phyloP scores from a whole-genome alignment of 2,329 filamentous ascomycete species.

The Bertia moriformis region DNA sequence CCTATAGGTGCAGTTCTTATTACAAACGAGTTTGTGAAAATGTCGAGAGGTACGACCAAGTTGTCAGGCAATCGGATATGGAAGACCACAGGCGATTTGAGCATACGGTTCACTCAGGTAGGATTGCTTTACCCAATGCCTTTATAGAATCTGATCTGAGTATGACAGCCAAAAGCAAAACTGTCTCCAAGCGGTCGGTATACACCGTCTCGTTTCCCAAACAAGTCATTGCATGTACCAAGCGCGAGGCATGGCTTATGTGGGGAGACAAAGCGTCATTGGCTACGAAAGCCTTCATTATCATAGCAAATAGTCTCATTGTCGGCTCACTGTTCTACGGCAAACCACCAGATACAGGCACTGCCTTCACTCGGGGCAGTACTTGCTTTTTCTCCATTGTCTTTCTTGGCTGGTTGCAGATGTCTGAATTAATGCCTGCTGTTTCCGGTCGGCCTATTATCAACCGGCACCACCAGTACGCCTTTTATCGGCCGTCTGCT shows the following conservation, averaged over 20 bases:
- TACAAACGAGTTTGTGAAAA: conserved; percentile 25
- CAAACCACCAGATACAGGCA: background rate
- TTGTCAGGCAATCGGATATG: conserved; percentile 38
- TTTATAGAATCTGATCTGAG: too few relatives aligned
- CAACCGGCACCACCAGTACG: background rate
- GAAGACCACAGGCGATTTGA: conserved; percentile 38
- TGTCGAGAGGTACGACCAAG: conserved; percentile 30
- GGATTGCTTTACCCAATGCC: too few relatives aligned
- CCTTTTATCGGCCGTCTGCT: background rate
- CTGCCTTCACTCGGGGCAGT: background rate
- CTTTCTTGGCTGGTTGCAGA: conserved; percentile 32
- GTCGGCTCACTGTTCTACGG: background rate
- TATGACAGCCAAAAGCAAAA: conserved; percentile 40
- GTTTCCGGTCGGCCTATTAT: background rate
- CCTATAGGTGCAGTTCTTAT: conserved; percentile 33
- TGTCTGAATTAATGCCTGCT: background rate
- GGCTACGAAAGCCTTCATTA: background rate
- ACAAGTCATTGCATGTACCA: conserved; percentile 40
- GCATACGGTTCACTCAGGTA: conserved; percentile 41
- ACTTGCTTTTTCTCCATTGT: conserved; percentile 30
- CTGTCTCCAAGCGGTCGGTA: conserved; percentile 36
- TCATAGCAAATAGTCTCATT: background rate
- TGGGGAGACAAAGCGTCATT: conserved; percentile 42
- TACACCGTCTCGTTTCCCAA: conserved; percentile 44
- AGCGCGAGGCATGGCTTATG: conserved; percentile 42